These are phyloP conservation scores for Echeveria elegans DNA, from an alignment of 164 flowering plant species.

Conservation along the genomic window DNA sequence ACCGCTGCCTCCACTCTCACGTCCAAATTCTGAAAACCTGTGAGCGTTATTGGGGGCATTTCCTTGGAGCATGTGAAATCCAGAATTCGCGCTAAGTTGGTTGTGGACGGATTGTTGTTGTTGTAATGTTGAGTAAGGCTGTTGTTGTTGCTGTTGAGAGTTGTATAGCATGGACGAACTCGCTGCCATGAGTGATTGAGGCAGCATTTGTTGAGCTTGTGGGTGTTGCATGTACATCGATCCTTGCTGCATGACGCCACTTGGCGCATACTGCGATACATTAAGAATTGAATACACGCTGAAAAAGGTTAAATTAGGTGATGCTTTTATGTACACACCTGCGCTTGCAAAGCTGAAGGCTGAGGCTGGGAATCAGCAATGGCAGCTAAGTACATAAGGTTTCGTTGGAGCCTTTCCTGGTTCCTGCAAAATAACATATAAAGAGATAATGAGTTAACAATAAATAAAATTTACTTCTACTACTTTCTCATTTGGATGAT, in stretches of 20 bases:
- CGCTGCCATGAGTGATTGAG: neutral
- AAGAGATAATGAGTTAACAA: neutral
- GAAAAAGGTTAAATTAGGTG: neutral
- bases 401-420: conserved; percentile 78
- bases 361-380: conserved; percentile 97
- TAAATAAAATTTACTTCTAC: neutral
- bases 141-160: neutral
- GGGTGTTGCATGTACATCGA: conserved; percentile 1
- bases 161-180: neutral
- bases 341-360: conserved; percentile 69
- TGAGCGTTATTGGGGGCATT: neutral
- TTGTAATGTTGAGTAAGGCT: neutral
- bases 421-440: conserved; percentile 33
- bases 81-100: neutral
- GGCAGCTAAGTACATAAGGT: conserved; percentile 96
- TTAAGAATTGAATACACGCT: neutral
- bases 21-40: neutral
- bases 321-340: conserved; percentile 30
- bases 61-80: conserved; percentile 1
- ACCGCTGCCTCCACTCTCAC: neutral
- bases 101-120: neutral
- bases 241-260: neutral
- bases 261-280: neutral
- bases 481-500: neutral
- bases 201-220: neutral